Evolutionary conservation across 2,329 filamentous ascomycete genomes (phyloP).

Genomic region (Epichloe amarillans): DNA sequence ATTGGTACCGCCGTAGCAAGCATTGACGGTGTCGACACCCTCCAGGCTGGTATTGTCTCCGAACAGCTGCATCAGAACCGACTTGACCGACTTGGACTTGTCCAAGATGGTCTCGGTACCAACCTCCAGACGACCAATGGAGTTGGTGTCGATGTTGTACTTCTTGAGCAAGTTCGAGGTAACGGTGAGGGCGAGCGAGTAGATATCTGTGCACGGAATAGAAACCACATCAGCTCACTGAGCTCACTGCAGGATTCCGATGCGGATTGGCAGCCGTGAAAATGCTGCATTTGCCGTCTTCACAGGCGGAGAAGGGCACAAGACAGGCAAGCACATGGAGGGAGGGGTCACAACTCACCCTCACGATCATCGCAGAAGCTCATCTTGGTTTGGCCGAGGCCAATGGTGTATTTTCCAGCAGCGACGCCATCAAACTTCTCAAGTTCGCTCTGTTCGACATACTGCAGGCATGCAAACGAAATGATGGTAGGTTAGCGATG

Average conservation of each 20-base stretch:
- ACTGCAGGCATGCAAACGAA: slow-evolving; percentile 34
- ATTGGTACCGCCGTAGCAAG: slow-evolving; percentile 78
- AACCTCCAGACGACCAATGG: slow-evolving; percentile 70
- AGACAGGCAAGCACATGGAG: slow-evolving; percentile 6
- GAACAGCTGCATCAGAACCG: slow-evolving; percentile 77
- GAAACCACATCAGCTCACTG: neutral
- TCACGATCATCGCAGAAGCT: slow-evolving; percentile 84
- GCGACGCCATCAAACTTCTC: slow-evolving; percentile 79
- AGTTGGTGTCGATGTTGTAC: slow-evolving; percentile 68
- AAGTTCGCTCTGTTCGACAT: slow-evolving; percentile 70
- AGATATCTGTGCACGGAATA: slow-evolving; percentile 51
- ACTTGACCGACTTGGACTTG: slow-evolving; percentile 87
- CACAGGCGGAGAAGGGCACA: neutral
- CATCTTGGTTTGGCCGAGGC: slow-evolving; percentile 84
- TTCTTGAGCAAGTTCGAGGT: slow-evolving; percentile 67
- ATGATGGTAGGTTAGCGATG: slow-evolving; percentile 13
- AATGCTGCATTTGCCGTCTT: neutral
- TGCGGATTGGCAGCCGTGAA: neutral
- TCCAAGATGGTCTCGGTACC: slow-evolving; percentile 77
- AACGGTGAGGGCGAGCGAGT: slow-evolving; percentile 70
- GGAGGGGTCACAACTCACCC: slow-evolving; percentile 37
- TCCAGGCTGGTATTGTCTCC: slow-evolving; percentile 74
- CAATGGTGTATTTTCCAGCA: slow-evolving; percentile 79
- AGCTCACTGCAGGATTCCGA: neutral
- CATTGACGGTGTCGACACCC: slow-evolving; percentile 72